Conservation (phyloP, 164 flowering plant species). For the Amborella trichopoda region DNA sequence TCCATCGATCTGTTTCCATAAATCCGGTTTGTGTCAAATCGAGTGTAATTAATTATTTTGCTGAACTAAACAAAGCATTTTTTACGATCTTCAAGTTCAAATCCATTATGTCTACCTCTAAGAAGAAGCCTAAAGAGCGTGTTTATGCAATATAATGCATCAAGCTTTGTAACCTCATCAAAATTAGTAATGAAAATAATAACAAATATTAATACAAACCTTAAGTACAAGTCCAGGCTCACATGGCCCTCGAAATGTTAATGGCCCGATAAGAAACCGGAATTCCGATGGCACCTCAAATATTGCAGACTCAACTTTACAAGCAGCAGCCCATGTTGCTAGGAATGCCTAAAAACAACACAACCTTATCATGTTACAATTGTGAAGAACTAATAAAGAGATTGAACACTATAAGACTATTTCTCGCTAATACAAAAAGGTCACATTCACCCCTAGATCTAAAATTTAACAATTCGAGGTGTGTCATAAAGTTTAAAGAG, state of each 20-base stretch:
- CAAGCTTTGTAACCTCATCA: not conserved
- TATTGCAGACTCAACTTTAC: not conserved
- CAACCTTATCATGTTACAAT: no score
- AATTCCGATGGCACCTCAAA: conserved; percentile 7
- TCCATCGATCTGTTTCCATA: conserved; percentile 4
- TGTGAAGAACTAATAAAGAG: no score
- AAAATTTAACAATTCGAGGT: no score
- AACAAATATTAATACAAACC: not conserved
- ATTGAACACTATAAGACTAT: no score
- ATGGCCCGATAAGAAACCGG: conserved; percentile 5
- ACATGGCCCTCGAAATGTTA: conserved; percentile 7
- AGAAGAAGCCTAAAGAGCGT: not conserved
- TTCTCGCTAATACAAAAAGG: no score
- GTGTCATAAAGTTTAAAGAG: no score
- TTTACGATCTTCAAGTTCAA: not conserved
- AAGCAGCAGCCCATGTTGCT: conserved; percentile 7
- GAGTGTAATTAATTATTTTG: no score
- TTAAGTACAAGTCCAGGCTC: conserved; percentile 4
- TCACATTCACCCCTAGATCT: no score
- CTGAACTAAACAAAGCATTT: not conserved
- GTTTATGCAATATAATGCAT: not conserved
- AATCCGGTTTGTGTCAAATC: no score
- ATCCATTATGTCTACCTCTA: not conserved
- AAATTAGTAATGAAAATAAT: not conserved
- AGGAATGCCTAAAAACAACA: conserved; percentile 4